Evolutionary conservation across 164 flowering plant genomes (phyloP), one percentile per base, ranked within the genome.

Genomic region (Vitis cinerea): DNA sequence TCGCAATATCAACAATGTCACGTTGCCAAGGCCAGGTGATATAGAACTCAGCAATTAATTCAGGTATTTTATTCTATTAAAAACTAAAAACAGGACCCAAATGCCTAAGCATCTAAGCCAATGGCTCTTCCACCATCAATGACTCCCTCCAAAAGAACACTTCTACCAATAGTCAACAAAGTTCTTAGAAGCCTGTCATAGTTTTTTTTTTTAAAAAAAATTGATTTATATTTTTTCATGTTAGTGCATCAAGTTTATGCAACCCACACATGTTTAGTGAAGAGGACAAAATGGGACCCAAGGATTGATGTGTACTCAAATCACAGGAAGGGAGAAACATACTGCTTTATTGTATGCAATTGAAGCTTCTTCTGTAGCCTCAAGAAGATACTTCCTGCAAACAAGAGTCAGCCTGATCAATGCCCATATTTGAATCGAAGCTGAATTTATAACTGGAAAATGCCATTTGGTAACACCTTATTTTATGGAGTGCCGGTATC

Each of bases 281-380:
- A 37, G 44, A 37, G 44, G 44, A 37, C 44, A 37, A 37, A 23
- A 37, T 37, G 44, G 44, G 44, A 37, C 44, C 7, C 7, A 37
- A 37, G 7, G 44, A 37, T 37, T 37, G 7, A 37, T 6, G 0
- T 37, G 44, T 37, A 3, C 44, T 37, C 44, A 3, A 37, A 37
- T 37, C 44, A 37, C 48, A 6, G n/a, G 30, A 52, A 59, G 11
- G 16, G 60, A 60, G 50, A 54, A 74, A 76, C 82, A 62, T 82
- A 93, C 99, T 79, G 94, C 99, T 85, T 90, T 95, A 74, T 90
- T 93, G 67, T 90, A 95, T 59, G 99, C 92, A 65, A 85, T 83
- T 19, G 97, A 91, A 81, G 94, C 97, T 85, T 95, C 99, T 72
- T 95, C 96, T 23, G 97, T 91, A 60, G 99, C 97, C 76, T 93